Evolutionary conservation across 2,329 filamentous ascomycete genomes (phyloP), one percentile per base, ranked within the genome.

Genomic region (Rutstroemia sp.): DNA sequence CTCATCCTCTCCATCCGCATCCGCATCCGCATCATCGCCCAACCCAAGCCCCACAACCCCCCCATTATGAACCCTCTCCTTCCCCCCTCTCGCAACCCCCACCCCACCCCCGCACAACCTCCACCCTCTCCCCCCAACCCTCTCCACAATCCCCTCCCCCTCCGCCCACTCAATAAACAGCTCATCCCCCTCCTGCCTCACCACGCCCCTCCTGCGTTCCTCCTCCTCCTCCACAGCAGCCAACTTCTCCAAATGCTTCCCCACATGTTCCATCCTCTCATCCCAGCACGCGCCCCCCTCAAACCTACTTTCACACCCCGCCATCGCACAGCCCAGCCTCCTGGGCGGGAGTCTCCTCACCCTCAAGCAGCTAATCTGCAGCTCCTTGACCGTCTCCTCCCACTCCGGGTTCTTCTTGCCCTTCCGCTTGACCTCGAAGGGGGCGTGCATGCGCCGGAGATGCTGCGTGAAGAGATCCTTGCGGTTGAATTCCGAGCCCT

Each of bases 381-480:
- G 75, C 2, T 68, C 61, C 19, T 79, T 76, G 8, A 91, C 73
- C 12, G 76, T 74, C 5, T 75, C 73, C 49, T 87, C 81, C 72
- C 74, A 77, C 14, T 74, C 72, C 0, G 40, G 42, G 14, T 67
- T 60, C 65, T 70, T 64, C 30, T 71, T 76, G 58, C 67, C 67
- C 57, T 71, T 72, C 25, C 69, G 64, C 56, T 71, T 68, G 47
- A 73, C 63, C 2, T 70, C 16, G 60, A 77, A 70, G 0, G 81
- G 79, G 0, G 80, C 76, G 68, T 96, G 92, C 89, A 95, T 95
- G 48, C 92, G 86, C 5, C 89, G 81, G 2, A 92, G 78, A 67
- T 96, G 92, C 66, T 95, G 90, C 0, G 87, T 89, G 73, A 92
- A 96, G 9, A 96, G 81, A 66, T 96, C 92, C 69, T 95, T 95